phyloP scores from a whole-genome alignment of 257 asterid species.

The Solanum appendiculatum region DNA sequence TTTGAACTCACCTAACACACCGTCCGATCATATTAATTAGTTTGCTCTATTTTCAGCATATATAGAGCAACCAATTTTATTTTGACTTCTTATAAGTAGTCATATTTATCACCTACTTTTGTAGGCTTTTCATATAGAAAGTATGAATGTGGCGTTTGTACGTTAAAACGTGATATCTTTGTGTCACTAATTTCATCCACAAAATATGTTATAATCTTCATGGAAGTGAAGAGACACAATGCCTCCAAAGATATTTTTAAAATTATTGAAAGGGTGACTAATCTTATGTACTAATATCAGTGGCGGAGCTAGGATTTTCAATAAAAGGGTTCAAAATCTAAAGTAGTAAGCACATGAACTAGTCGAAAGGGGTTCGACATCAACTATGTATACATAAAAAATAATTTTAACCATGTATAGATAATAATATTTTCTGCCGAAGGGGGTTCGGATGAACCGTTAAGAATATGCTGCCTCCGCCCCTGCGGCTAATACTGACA shows the following conservation, averaged over 20 bases:
- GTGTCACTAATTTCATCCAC: neutral
- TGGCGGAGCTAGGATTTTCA: too few relatives aligned
- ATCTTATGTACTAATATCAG: neutral
- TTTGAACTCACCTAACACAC: neutral
- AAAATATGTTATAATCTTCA: neutral
- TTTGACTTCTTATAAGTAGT: neutral
- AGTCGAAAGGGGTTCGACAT: too few relatives aligned
- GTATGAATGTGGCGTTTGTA: neutral
- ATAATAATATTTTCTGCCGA: too few relatives aligned
- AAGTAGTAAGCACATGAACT: too few relatives aligned
- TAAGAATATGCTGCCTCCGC: too few relatives aligned
- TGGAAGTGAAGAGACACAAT: neutral
- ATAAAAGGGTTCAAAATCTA: too few relatives aligned
- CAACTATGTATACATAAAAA: too few relatives aligned
- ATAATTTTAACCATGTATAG: too few relatives aligned
- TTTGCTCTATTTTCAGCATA: neutral
- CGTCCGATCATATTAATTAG: neutral
- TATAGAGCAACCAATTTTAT: neutral
- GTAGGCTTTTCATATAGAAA: neutral
- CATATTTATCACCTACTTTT: neutral
- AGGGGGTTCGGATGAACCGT: too few relatives aligned
- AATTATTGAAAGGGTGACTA: neutral
- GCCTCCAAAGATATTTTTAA: neutral
- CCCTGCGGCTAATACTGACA: neutral
- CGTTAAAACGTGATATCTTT: neutral